Conservation (phyloP, 78 protist genomes). For the Dictyostelium brefeldianum region DNA sequence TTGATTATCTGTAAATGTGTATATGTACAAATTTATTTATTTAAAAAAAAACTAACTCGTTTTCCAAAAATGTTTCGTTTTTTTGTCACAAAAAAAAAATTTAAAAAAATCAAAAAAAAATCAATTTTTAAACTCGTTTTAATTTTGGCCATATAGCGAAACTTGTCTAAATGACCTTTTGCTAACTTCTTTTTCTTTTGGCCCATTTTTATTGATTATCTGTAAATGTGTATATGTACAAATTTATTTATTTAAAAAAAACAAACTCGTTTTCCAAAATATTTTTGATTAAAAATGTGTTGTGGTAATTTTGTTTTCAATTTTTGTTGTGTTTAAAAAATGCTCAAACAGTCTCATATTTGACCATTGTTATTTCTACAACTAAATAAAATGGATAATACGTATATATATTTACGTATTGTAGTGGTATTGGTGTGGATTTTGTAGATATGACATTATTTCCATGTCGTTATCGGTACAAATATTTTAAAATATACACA, state of each 20-base stretch:
- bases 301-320: no score
- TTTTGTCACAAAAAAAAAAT: not conserved
- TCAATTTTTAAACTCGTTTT: no score
- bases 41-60: not conserved
- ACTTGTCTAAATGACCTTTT: constrained; percentile 95
- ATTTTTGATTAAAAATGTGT: no score
- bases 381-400: no score
- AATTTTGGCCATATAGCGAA: constrained; percentile 98
- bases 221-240: not conserved
- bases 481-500: no score
- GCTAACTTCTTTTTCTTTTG: constrained; percentile 87
- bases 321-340: no score
- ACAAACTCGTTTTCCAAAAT: not conserved
- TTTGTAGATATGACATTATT: no score
- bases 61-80: not conserved
- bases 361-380: no score
- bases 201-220: constrained; percentile 57
- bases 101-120: constrained; percentile 3
- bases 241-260: not conserved
- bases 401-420: no score
- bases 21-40: not conserved
- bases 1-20: not conserved
- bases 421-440: no score
- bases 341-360: no score
- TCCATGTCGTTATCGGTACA: no score